Conservation (phyloP, 2,329 filamentous ascomycete species). For the Teratosphaeria epicoccoides region DNA sequence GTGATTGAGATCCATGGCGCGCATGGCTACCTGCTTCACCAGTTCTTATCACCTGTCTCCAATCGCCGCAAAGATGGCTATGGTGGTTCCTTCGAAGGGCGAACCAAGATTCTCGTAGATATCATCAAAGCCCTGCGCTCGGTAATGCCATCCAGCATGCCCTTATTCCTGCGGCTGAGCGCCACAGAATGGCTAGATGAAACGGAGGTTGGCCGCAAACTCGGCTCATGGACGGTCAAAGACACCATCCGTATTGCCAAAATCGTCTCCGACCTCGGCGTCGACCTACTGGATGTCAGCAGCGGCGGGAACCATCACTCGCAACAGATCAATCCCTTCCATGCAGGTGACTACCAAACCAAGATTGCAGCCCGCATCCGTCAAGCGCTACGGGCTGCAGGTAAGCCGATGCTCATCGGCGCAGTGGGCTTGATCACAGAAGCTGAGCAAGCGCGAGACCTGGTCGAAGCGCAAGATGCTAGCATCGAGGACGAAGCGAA, state of each 20-base stretch:
- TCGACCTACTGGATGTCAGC: conserved; percentile 80
- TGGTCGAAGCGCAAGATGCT: conserved; percentile 26
- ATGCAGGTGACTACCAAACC: conserved; percentile 38
- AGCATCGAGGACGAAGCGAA: conserved; percentile 16
- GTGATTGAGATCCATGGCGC: conserved; percentile 70
- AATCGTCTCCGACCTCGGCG: conserved; percentile 59
- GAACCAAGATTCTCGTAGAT: conserved; percentile 31
- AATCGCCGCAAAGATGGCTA: conserved; percentile 34
- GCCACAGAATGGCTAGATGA: conserved; percentile 65
- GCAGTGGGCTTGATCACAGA: conserved; percentile 46
- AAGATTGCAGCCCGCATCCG: conserved; percentile 39
- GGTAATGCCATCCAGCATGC: conserved; percentile 39
- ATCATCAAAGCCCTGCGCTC: conserved; percentile 26
- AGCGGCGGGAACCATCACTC: conserved; percentile 59
- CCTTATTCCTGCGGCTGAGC: conserved; percentile 60
- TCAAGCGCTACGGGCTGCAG: conserved; percentile 27
- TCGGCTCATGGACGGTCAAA: conserved; percentile 55
- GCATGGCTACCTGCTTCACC: conserved; percentile 65
- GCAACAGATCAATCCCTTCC: conserved; percentile 33
- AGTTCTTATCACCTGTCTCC: conserved; percentile 32
- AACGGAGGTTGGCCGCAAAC: conserved; percentile 37
- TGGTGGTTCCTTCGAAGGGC: conserved; percentile 32
- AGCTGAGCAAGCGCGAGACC: conserved; percentile 39
- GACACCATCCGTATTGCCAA: conserved; percentile 53
- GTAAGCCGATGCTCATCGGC: conserved; percentile 37